These are phyloP conservation scores for Lipomyces mesembrius DNA, from an alignment of 805 yeast species.

Conservation along the genomic window DNA sequence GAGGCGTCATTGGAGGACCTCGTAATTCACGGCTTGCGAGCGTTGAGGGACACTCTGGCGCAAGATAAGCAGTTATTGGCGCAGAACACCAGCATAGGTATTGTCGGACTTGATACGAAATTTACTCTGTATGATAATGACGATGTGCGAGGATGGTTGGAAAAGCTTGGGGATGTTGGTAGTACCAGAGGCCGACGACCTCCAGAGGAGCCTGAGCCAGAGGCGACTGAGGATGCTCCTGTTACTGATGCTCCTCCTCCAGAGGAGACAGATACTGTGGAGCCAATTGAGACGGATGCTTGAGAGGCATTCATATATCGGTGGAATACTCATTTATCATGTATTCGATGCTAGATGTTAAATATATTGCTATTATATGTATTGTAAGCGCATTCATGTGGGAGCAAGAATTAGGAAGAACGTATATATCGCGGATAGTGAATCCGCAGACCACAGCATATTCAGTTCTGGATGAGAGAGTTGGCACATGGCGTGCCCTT, in stretches of 20 bases:
- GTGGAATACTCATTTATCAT: neutral
- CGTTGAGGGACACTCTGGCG: slow-evolving; percentile 89
- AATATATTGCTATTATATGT: slow-evolving; percentile 1
- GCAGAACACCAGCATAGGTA: slow-evolving; percentile 86
- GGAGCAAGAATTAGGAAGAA: neutral
- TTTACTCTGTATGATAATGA: slow-evolving; percentile 87
- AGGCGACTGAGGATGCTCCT: slow-evolving; percentile 15
- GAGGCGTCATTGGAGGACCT: slow-evolving; percentile 69
- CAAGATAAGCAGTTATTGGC: slow-evolving; percentile 90
- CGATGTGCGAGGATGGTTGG: slow-evolving; percentile 81
- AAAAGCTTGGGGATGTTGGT: slow-evolving; percentile 55
- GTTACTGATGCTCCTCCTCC: slow-evolving; percentile 26
- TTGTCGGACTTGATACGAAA: slow-evolving; percentile 80
- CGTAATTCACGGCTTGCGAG: slow-evolving; percentile 82
- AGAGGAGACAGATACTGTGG: slow-evolving; percentile 16
- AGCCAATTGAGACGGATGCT: slow-evolving; percentile 36
- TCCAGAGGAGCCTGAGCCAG: slow-evolving; percentile 18
- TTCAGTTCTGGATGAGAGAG: too few species aligned
- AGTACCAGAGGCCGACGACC: slow-evolving; percentile 31
- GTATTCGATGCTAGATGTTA: neutral
- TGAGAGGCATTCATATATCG: neutral
- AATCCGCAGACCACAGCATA: too few species aligned
- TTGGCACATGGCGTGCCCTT: too few species aligned
- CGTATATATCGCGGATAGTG: neutral
- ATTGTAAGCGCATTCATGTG: neutral